These are phyloP conservation scores for Nicotiana paniculata DNA, from an alignment of 257 asterid genomes.

Conservation along the genomic window DNA sequence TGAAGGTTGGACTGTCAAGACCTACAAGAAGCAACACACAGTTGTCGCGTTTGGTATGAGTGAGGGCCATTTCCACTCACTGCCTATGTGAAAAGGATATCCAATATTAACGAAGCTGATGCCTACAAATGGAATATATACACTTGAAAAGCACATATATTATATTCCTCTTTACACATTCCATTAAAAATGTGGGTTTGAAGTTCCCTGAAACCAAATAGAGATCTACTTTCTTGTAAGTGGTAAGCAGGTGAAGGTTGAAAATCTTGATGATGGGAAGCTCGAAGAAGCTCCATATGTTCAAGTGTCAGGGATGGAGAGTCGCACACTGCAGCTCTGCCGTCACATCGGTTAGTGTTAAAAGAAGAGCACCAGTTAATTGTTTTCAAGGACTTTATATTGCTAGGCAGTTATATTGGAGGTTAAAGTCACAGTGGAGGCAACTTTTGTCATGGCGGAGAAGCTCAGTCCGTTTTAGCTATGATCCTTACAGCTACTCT, in stretches of 20 bases:
- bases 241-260: not conserved
- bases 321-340: conserved; percentile 1
- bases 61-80: conserved; percentile 12
- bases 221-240: not conserved
- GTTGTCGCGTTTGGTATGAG: conserved; percentile 10
- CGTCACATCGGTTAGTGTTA: conserved; percentile 15
- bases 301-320: conserved; percentile 21
- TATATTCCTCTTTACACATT: not conserved
- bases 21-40: conserved; percentile 18
- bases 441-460: conserved; percentile 21
- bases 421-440: conserved; percentile 31
- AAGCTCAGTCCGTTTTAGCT: conserved; percentile 24
- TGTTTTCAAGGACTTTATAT: not conserved
- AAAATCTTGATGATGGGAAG: conserved; percentile 8
- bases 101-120: conserved; percentile 16
- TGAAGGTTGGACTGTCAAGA: conserved; percentile 10
- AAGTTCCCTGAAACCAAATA: not conserved
- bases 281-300: conserved; percentile 4
- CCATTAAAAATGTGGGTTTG: not conserved
- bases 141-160: conserved; percentile 10
- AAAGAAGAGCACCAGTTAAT: not conserved
- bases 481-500: conserved; percentile 47
- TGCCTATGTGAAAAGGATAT: conserved; percentile 20
- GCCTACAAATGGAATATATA: conserved; percentile 16
- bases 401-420: conserved; percentile 22